These are phyloP conservation scores for Camelina laxa DNA, from an alignment of 345 rosid genomes.

Conservation along the genomic window DNA sequence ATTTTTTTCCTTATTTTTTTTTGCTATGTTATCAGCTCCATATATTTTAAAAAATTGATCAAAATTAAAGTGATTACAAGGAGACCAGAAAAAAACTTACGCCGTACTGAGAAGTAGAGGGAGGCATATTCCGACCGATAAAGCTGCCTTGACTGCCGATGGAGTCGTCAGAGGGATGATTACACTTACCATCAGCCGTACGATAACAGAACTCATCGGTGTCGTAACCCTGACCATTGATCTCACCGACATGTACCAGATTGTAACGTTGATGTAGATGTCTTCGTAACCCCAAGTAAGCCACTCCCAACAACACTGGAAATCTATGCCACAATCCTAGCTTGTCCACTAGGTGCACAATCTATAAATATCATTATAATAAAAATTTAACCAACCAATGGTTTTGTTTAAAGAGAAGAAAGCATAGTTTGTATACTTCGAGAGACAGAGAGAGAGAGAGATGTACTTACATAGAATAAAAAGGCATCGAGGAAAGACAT, in stretches of 20 bases:
- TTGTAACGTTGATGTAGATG: constrained; percentile 78
- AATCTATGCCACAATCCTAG: constrained; percentile 65
- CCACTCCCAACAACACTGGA: constrained; percentile 63
- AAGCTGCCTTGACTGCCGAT: constrained; percentile 71
- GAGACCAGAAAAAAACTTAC: constrained; percentile 35
- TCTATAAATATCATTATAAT: constrained; percentile 35
- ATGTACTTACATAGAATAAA: constrained; percentile 54
- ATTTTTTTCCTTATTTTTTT: neutral
- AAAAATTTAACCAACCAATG: neutral
- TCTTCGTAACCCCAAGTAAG: constrained; percentile 67
- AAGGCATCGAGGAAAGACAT: constrained; percentile 63
- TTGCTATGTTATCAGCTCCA: neutral
- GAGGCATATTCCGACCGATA: constrained; percentile 72
- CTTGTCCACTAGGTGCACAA: constrained; percentile 70
- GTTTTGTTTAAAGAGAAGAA: neutral
- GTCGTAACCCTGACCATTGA: constrained; percentile 55
- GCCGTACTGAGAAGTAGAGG: constrained; percentile 53
- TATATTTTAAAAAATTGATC: neutral
- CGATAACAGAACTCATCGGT: constrained; percentile 53
- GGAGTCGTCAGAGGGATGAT: constrained; percentile 60
- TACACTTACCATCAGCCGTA: constrained; percentile 71
- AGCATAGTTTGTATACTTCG: neutral
- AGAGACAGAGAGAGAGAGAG: constrained; percentile 14
- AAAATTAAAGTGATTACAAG: neutral
- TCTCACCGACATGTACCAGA: constrained; percentile 64